Percentiles rank a stretch among this genome's conserved stretches.
These are phyloP conservation scores for Eimeria brunetti DNA, from an alignment of 169 alveolate genomes.

Conservation along the genomic window DNA sequence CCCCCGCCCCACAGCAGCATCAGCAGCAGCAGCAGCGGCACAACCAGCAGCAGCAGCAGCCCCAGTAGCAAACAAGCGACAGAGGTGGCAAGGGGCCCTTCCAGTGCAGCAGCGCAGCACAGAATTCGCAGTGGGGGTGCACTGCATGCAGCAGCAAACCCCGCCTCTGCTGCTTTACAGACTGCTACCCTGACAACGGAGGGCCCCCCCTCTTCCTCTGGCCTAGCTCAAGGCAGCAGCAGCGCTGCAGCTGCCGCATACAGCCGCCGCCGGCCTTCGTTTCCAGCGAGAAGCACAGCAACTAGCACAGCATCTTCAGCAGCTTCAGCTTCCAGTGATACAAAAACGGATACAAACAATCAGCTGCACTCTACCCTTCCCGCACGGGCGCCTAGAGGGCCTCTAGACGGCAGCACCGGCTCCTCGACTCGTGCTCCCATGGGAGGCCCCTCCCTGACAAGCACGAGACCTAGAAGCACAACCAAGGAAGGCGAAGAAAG, in stretches of 20 bases:
- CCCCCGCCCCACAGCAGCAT: neutral
- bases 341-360: too few species aligned
- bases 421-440: conserved; percentile 13
- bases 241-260: neutral
- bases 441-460: conserved; percentile 22
- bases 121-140: neutral
- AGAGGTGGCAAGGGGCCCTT: neutral
- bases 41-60: neutral
- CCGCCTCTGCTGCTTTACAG: neutral
- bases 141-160: neutral
- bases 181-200: neutral
- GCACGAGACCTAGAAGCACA: neutral
- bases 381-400: neutral
- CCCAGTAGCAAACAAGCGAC: neutral
- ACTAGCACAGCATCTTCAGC: neutral
- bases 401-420: neutral
- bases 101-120: neutral
- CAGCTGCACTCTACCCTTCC: neutral
- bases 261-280: neutral
- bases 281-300: neutral
- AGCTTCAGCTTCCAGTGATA: too few species aligned
- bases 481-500: neutral
- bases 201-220: neutral
- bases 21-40: neutral
- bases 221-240: neutral